These are phyloP conservation scores for Amanita pseudoporphyria DNA, from an alignment of 768 basidiomycete genomes.

Conservation along the genomic window DNA sequence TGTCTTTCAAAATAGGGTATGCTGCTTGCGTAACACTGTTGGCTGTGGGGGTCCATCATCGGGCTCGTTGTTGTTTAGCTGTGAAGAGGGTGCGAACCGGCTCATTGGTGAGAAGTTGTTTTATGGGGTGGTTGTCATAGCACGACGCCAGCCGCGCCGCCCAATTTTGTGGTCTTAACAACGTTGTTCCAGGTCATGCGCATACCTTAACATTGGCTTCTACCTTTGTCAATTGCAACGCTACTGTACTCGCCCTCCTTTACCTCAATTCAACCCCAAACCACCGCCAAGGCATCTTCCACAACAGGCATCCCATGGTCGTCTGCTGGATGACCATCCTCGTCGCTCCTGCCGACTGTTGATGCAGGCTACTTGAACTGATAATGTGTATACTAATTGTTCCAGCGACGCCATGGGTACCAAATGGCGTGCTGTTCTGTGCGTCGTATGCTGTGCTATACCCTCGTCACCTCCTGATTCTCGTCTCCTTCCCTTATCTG, in stretches of 20 bases:
- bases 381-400: conserved; percentile 12
- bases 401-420: conserved; percentile 32
- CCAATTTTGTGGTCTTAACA: background rate
- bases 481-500: conserved; percentile 28
- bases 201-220: background rate
- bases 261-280: background rate
- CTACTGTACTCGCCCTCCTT: background rate
- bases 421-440: conserved; percentile 72
- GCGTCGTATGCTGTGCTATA: conserved; percentile 87
- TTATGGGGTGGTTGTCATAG: no score
- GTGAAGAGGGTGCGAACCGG: no score
- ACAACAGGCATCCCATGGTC: conserved; percentile 12
- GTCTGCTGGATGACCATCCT: conserved; percentile 16
- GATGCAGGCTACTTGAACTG: conserved; percentile 22
- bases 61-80: no score
- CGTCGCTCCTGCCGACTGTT: conserved; percentile 11
- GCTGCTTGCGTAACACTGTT: no score
- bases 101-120: no score
- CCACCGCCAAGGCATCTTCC: conserved; percentile 7
- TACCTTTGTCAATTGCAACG: background rate
- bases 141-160: no score
- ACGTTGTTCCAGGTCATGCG: background rate
- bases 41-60: no score
- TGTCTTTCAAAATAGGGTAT: no score
- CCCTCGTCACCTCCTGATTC: conserved; percentile 70